Conservation (phyloP, 805 yeast species). For the Sugiyamaella americana region DNA sequence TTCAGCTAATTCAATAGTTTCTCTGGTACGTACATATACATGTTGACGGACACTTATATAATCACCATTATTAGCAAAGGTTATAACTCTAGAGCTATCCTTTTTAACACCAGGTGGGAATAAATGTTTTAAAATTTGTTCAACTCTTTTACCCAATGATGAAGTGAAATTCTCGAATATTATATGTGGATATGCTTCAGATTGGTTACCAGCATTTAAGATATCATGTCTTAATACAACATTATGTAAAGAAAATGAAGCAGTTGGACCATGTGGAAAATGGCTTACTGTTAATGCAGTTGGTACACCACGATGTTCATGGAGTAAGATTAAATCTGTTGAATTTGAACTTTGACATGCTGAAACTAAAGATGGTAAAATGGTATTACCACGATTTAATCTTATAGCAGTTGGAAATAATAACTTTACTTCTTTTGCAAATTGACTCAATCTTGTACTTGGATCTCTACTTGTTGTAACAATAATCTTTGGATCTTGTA, state of each 20-base stretch:
- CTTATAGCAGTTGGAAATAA: constrained; percentile 86
- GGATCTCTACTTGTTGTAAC: constrained; percentile 95
- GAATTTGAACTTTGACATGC: constrained; percentile 78
- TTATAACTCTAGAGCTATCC: constrained; percentile 84
- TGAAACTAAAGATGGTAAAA: constrained; percentile 75
- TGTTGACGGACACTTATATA: constrained; percentile 94
- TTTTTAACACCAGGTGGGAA: constrained; percentile 97
- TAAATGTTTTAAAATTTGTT: constrained; percentile 71
- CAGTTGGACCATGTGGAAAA: constrained; percentile 98
- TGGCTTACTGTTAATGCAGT: constrained; percentile 88
- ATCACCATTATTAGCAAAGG: constrained; percentile 86
- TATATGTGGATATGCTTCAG: constrained; percentile 90
- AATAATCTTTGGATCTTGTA: constrained; percentile 82
- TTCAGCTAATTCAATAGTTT: constrained; percentile 86
- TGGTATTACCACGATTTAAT: constrained; percentile 87
- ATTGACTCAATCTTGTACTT: constrained; percentile 75
- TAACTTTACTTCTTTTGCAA: constrained; percentile 84
- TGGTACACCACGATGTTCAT: constrained; percentile 98
- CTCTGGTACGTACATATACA: constrained; percentile 82
- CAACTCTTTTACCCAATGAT: constrained; percentile 76
- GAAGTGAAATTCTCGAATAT: constrained; percentile 86
- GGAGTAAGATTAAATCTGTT: constrained; percentile 78
- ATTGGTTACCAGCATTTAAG: constrained; percentile 73
- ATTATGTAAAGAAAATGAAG: constrained; percentile 87
- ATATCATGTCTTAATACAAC: constrained; percentile 93